Evolutionary conservation across 768 basidiomycete species (phyloP), one percentile per base, ranked within the genome.

Genomic region (Dentipellis sp.): DNA sequence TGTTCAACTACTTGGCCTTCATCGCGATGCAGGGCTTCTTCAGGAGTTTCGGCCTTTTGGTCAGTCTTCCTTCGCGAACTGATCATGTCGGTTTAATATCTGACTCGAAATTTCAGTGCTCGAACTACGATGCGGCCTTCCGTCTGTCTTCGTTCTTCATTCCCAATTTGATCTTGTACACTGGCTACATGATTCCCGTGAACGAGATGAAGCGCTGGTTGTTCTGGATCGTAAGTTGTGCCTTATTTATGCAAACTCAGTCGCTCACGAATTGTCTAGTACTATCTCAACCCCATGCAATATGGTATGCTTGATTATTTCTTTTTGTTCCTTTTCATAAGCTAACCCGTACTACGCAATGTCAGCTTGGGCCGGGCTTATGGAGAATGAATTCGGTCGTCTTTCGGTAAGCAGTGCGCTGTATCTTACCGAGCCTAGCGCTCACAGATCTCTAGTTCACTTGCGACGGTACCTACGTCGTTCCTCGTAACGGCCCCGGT

Each of bases 351-450:
- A 19, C 14, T 19, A 14, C 19, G 40, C 9, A 29, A 2, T 42
- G 9, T 42, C 57, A 83, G 83, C 81, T 0, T 93, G 88, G 78
- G 80, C 86, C 61, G 83, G 81, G 2, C 73, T 79, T 38, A 87
- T 94, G 83, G 83, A 87, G 69, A 94, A 94, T 67, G 92, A 95
- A 67, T 92, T 93, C 69, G 80, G 75, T 74, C 80, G 81, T 16
- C 80, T 83, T 37, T 67, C 77, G 17, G 86, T 86, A 64, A 61
- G 74, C 68, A 12, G 42, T 22, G 56, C 61, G 12, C 19, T 50
- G 29, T 37, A 56, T 38, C 55, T 58, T 56, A 34, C 48, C 35
- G n/a, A 35, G 23, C 7, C 54, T 19, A 39, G 56, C 57, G 54
- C 56, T 50, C 57, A 50, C 57, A 16, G 22, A 40, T 54, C 14